Evolutionary conservation across 495 filamentous ascomycete genomes (phyloP).

Genomic region (Talaromyces adpressus): DNA sequence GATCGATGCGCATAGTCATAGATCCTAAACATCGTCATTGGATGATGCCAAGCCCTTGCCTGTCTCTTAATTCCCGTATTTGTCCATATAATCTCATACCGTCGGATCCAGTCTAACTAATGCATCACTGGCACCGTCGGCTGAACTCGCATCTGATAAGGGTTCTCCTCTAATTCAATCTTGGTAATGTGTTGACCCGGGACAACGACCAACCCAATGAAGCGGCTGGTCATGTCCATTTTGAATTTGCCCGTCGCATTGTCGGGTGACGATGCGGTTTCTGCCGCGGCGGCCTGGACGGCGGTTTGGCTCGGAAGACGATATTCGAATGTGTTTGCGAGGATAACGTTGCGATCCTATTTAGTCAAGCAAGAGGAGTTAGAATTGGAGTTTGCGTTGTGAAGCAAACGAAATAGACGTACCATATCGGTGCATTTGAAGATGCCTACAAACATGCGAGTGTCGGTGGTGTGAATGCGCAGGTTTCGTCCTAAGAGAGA

Average conservation of each 20-base stretch:
- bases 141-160: constrained; percentile 11
- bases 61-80: background rate
- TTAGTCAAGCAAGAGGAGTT: background rate
- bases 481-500: constrained; percentile 47
- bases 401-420: constrained; percentile 14
- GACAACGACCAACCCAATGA: constrained; percentile 84
- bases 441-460: constrained; percentile 78
- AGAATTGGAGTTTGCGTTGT: background rate
- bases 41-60: background rate
- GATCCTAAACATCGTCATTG: background rate
- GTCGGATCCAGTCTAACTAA: background rate
- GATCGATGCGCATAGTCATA: background rate
- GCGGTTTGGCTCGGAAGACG: constrained; percentile 55
- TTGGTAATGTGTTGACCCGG: constrained; percentile 78
- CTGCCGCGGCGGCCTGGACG: constrained; percentile 35
- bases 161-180: constrained; percentile 76
- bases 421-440: constrained; percentile 96
- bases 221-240: constrained; percentile 71
- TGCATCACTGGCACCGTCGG: constrained; percentile 3
- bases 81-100: background rate
- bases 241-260: constrained; percentile 31
- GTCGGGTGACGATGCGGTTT: constrained; percentile 23
- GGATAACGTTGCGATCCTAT: constrained; percentile 79
- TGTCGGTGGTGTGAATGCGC: constrained; percentile 75
- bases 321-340: constrained; percentile 81